A percentile compares a stretch with the other conserved stretches of the same genome.
Conservation (phyloP, 73 alveolate species). For the Paramecium caudatum region DNA sequence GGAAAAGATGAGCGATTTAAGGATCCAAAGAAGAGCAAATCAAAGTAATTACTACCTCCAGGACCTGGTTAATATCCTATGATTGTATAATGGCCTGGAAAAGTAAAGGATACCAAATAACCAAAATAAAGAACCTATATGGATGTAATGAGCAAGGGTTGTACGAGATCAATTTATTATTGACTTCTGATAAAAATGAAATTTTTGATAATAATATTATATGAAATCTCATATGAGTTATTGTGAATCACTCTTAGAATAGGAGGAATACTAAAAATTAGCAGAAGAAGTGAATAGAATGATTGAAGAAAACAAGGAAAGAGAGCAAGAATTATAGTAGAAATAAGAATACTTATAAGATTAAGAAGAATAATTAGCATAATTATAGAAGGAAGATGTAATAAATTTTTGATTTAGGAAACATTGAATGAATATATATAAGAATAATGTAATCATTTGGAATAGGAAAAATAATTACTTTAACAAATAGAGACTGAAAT, state of each 20-base stretch:
- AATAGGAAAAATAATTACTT: not conserved
- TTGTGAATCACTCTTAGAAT: conserved; percentile 24
- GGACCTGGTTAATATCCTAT: conserved; percentile 55
- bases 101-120: not conserved
- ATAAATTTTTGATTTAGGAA: not conserved
- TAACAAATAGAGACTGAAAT: conserved; percentile 3
- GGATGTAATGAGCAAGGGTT: not conserved
- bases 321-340: not conserved
- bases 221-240: conserved; percentile 1
- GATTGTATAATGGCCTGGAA: conserved; percentile 49
- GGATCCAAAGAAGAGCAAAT: conserved; percentile 69
- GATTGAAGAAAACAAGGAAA: not conserved
- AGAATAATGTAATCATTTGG: not conserved
- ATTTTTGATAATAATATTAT: not conserved
- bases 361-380: not conserved
- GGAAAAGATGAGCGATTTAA: conserved; percentile 69
- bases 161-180: not conserved
- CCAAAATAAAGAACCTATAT: not conserved
- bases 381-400: conserved; percentile 16
- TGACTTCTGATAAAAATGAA: not conserved
- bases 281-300: not conserved
- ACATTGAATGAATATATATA: not conserved
- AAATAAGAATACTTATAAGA: not conserved
- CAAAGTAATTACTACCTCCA: not conserved
- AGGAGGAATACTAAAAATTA: conserved; percentile 9